Percentiles rank a stretch among this genome's conserved stretches.
phyloP scores from a whole-genome alignment of 768 basidiomycete species.

The Pulveroboletus frians region DNA sequence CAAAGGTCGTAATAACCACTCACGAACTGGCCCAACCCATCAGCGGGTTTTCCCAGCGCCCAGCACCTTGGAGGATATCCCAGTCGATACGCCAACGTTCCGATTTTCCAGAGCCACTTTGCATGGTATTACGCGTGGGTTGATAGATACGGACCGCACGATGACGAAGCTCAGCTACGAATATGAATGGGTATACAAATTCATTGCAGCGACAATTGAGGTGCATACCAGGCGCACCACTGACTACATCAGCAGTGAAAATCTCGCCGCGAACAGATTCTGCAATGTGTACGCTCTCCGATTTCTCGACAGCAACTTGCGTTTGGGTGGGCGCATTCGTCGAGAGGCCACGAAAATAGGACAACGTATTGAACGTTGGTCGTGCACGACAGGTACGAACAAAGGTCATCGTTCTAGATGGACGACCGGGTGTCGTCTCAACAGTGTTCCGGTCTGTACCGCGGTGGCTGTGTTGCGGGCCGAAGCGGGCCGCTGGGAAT shows the following conservation, averaged over 20 bases:
- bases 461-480: slow-evolving; percentile 20
- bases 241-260: slow-evolving; percentile 74
- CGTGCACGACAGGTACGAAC: slow-evolving; percentile 41
- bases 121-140: slow-evolving; percentile 91
- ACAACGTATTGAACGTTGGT: slow-evolving; percentile 13
- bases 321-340: slow-evolving; percentile 20
- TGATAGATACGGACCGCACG: slow-evolving; percentile 90
- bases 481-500: too few relatives aligned
- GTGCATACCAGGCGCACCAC: slow-evolving; percentile 76
- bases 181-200: not conserved
- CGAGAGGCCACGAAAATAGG: slow-evolving; percentile 17
- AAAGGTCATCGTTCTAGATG: slow-evolving; percentile 45
- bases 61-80: slow-evolving; percentile 83
- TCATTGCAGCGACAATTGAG: not conserved
- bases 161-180: slow-evolving; percentile 73
- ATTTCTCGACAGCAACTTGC: slow-evolving; percentile 15
- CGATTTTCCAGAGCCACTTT: slow-evolving; percentile 82
- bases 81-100: slow-evolving; percentile 93
- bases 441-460: slow-evolving; percentile 4
- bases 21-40: slow-evolving; percentile 98
- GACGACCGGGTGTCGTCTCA: not conserved
- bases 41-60: slow-evolving; percentile 95
- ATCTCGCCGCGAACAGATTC: slow-evolving; percentile 53
- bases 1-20: slow-evolving; percentile 30
- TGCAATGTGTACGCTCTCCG: slow-evolving; percentile 34